Conservation (phyloP, 371 early-diverging fungal genomes). For the Mucor velutinosus region DNA sequence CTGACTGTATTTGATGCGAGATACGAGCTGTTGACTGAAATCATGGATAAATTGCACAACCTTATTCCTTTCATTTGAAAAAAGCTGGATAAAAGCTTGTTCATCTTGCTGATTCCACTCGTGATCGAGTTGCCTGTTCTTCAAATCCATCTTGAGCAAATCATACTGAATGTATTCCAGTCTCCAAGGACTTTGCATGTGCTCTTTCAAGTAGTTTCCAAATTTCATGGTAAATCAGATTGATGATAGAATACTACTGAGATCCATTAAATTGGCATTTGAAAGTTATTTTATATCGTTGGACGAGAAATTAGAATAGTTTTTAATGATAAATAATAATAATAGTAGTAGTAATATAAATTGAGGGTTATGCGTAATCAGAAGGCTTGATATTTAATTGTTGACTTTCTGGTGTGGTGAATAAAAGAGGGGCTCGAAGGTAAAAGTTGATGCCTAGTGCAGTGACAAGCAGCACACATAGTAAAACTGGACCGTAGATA, state of each 20-base stretch:
- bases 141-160: slow-evolving; percentile 29
- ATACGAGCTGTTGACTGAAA: slow-evolving; percentile 71
- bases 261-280: too few species aligned
- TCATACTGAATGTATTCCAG: slow-evolving; percentile 38
- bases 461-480: slow-evolving; percentile 77
- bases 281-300: neutral
- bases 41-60: slow-evolving; percentile 76
- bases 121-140: slow-evolving; percentile 28
- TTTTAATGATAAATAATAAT: neutral
- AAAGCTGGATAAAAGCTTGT: slow-evolving; percentile 65
- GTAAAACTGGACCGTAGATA: slow-evolving; percentile 69
- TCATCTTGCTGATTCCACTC: slow-evolving; percentile 70
- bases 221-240: slow-evolving; percentile 5
- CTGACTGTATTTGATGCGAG: slow-evolving; percentile 76
- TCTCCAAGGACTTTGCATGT: slow-evolving; percentile 32
- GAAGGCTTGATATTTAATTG: neutral
- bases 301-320: neutral
- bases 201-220: slow-evolving; percentile 16
- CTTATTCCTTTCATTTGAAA: slow-evolving; percentile 83
- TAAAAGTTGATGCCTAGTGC: slow-evolving; percentile 41
- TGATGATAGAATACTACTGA: neutral
- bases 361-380: neutral
- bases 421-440: slow-evolving; percentile 29
- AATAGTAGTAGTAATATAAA: neutral
- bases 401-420: neutral